phyloP scores from a whole-genome alignment of 139 green algal genomes.

The Edaphochlamys debaryana region DNA sequence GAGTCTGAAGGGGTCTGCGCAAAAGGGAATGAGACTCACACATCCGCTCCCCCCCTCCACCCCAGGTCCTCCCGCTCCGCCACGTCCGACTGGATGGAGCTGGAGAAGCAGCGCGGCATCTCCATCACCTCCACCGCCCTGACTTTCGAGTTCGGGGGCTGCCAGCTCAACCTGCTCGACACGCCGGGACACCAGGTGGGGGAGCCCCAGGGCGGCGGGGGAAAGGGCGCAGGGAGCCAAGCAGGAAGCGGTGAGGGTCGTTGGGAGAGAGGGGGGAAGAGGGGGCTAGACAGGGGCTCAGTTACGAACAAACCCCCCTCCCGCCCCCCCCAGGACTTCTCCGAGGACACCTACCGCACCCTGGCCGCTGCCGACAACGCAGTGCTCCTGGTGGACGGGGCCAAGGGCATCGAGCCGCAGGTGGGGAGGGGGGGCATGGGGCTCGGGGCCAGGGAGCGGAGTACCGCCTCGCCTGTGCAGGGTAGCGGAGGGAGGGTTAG shows the following conservation, averaged over 20 bases:
- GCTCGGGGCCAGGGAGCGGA: not conserved
- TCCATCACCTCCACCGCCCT: slow-evolving; percentile 83
- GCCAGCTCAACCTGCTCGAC: slow-evolving; percentile 80
- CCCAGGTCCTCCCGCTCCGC: slow-evolving; percentile 49
- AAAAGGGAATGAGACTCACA: no score
- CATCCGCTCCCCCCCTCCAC: not conserved
- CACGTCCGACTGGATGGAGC: slow-evolving; percentile 82
- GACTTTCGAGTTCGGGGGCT: slow-evolving; percentile 69
- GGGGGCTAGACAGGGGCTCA: not conserved
- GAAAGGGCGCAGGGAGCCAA: not conserved
- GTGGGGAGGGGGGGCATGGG: not conserved
- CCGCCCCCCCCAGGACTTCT: slow-evolving; percentile 56
- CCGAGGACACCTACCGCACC: slow-evolving; percentile 77
- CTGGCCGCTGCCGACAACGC: slow-evolving; percentile 85
- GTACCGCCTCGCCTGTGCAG: no score
- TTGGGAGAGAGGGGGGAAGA: not conserved
- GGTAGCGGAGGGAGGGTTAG: no score
- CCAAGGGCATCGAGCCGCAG: slow-evolving; percentile 68
- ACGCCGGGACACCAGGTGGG: slow-evolving; percentile 73
- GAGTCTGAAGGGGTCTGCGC: no score
- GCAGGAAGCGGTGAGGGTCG: not conserved
- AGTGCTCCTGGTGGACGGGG: slow-evolving; percentile 78
- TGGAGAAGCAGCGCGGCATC: slow-evolving; percentile 83
- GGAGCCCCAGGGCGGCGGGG: not conserved
- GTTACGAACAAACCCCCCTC: no score